A percentile compares a stretch with the other conserved stretches of the same genome.
phyloP scores from a whole-genome alignment of 2,329 filamentous ascomycete genomes.

The Clarireedia homoeocarpa region DNA sequence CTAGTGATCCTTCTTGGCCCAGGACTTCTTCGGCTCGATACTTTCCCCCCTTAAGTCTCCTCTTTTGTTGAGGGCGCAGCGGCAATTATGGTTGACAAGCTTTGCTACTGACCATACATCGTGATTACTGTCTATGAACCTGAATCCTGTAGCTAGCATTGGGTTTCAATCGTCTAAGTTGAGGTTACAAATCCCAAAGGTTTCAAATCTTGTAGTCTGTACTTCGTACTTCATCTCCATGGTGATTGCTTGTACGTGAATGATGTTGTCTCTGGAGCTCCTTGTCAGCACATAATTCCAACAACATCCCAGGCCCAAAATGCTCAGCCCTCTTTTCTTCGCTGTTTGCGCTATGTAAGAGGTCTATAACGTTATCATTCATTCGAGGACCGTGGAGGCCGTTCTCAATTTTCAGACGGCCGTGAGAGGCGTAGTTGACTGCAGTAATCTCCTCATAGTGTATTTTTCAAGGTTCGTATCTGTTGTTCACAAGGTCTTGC shows the following conservation, averaged over 20 bases:
- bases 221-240: not conserved
- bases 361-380: not conserved
- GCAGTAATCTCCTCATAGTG: not conserved
- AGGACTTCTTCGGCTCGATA: not conserved
- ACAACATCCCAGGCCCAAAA: not conserved
- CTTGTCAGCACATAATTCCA: not conserved
- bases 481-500: not conserved
- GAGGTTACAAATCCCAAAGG: not conserved
- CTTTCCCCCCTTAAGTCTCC: not conserved
- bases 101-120: slow-evolving; percentile 1
- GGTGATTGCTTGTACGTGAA: not conserved
- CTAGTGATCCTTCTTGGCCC: no score
- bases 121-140: not conserved
- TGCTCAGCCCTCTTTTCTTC: slow-evolving; percentile 4
- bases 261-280: not conserved
- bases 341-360: not conserved
- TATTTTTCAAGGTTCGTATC: not conserved
- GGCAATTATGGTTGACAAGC: not conserved
- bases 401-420: slow-evolving; percentile 2
- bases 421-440: slow-evolving; percentile 4
- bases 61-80: slow-evolving; percentile 6
- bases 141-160: not conserved
- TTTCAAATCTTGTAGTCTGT: not conserved
- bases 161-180: not conserved
- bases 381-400: not conserved